Conservation (phyloP, 371 early-diverging fungal genomes). For the Mucor plumbeus region DNA sequence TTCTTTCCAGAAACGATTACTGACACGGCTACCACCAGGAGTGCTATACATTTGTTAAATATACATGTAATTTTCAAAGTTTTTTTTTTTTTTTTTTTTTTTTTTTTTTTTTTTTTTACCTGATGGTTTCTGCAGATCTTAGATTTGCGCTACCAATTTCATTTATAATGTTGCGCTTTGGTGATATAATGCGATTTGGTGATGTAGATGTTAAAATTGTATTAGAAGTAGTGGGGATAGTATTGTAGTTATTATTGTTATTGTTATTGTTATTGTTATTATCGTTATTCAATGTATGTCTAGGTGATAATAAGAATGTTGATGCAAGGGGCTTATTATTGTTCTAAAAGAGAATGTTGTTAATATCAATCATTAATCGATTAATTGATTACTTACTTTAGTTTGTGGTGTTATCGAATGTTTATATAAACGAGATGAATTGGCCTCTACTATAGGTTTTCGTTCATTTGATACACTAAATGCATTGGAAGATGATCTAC, state of each 20-base stretch:
- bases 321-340: background rate
- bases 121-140: slow-evolving; percentile 27
- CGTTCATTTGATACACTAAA: background rate
- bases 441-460: background rate
- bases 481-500: background rate
- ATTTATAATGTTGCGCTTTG: slow-evolving; percentile 10
- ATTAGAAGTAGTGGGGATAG: background rate
- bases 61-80: background rate
- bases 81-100: background rate
- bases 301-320: background rate
- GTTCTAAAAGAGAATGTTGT: background rate
- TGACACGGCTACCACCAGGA: slow-evolving; percentile 28
- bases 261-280: background rate
- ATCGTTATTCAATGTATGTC: background rate
- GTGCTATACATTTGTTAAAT: slow-evolving; percentile 13
- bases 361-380: background rate
- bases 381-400: background rate
- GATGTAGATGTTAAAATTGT: background rate
- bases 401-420: background rate
- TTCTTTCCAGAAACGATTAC: slow-evolving; percentile 35
- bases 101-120: slow-evolving; percentile 9
- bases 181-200: background rate
- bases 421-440: background rate
- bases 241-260: background rate
- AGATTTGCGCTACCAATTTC: slow-evolving; percentile 20